A percentile compares a stretch with the other conserved stretches of the same genome.
These are phyloP conservation scores for Podospora anserina DNA, from an alignment of 495 filamentous ascomycete species.

Conservation along the genomic window DNA sequence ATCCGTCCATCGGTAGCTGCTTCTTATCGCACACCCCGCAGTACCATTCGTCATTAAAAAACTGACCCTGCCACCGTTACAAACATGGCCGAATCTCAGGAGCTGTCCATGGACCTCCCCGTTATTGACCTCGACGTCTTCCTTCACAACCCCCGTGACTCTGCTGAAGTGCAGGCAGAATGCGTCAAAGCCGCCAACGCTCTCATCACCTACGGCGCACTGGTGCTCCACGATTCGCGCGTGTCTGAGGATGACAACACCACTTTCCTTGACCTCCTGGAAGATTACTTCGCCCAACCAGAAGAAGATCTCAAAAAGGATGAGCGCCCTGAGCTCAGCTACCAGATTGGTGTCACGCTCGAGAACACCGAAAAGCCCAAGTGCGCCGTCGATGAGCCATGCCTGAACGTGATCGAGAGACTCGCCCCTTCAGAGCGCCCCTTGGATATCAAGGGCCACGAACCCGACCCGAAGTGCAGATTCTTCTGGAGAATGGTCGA, in stretches of 20 bases:
- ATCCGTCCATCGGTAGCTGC: neutral
- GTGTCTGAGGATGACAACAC: slow-evolving; percentile 48
- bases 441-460: slow-evolving; percentile 45
- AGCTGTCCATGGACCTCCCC: slow-evolving; percentile 49
- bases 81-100: slow-evolving; percentile 13
- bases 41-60: neutral
- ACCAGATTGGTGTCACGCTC: slow-evolving; percentile 52
- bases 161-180: slow-evolving; percentile 41
- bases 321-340: slow-evolving; percentile 49
- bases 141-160: slow-evolving; percentile 34
- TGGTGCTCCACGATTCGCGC: slow-evolving; percentile 52
- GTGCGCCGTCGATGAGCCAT: slow-evolving; percentile 53
- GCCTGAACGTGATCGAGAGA: slow-evolving; percentile 46
- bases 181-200: slow-evolving; percentile 44
- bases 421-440: slow-evolving; percentile 46
- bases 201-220: slow-evolving; percentile 48
- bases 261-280: slow-evolving; percentile 50
- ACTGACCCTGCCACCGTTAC: neutral
- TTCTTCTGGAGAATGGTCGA: slow-evolving; percentile 53
- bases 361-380: slow-evolving; percentile 56
- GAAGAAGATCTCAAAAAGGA: slow-evolving; percentile 38
- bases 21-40: too few species aligned
- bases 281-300: slow-evolving; percentile 54
- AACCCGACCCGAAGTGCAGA: slow-evolving; percentile 49
- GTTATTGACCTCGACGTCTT: slow-evolving; percentile 52